Percentiles rank a stretch among this genome's conserved stretches.
phyloP scores from a whole-genome alignment of 257 asterid species.

The Avicennia marina region DNA sequence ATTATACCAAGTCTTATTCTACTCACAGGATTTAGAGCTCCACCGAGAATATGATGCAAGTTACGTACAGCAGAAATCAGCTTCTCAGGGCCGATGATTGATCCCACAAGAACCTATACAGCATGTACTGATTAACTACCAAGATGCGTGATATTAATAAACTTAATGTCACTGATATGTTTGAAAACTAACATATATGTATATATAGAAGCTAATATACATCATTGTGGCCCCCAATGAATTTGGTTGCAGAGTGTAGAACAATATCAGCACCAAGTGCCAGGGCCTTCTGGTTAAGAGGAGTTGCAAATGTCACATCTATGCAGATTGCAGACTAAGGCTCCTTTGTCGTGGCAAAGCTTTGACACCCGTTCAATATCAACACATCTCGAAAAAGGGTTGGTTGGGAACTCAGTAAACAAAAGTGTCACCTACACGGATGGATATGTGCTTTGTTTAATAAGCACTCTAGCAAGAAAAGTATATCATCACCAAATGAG shows the following conservation, averaged over 20 bases:
- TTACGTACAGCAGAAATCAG: constrained; percentile 65
- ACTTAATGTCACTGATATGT: neutral
- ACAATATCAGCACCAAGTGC: constrained; percentile 91
- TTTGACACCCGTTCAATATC: constrained; percentile 88
- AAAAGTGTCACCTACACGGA: constrained; percentile 64
- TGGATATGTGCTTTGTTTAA: constrained; percentile 1
- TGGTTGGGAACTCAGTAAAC: constrained; percentile 91
- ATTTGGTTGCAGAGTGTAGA: constrained; percentile 84
- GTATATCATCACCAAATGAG: neutral
- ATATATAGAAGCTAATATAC: constrained; percentile 44
- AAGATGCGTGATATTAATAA: neutral
- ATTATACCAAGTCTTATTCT: neutral
- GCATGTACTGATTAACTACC: constrained; percentile 4
- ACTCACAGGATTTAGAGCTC: constrained; percentile 85
- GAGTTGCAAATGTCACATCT: constrained; percentile 92
- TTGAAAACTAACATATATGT: no score
- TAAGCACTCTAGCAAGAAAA: constrained; percentile 6
- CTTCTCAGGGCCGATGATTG: constrained; percentile 81
- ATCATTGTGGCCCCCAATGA: constrained; percentile 88
- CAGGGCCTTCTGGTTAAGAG: constrained; percentile 83
- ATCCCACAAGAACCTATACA: constrained; percentile 75
- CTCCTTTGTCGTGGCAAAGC: constrained; percentile 86
- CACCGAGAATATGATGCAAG: constrained; percentile 82
- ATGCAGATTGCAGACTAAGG: constrained; percentile 68
- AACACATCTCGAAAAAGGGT: constrained; percentile 87